Percentiles rank a stretch among this genome's conserved stretches.
Evolutionary conservation across 257 asterid genomes (phyloP).

Genomic region (Primulina huaijiensis): DNA sequence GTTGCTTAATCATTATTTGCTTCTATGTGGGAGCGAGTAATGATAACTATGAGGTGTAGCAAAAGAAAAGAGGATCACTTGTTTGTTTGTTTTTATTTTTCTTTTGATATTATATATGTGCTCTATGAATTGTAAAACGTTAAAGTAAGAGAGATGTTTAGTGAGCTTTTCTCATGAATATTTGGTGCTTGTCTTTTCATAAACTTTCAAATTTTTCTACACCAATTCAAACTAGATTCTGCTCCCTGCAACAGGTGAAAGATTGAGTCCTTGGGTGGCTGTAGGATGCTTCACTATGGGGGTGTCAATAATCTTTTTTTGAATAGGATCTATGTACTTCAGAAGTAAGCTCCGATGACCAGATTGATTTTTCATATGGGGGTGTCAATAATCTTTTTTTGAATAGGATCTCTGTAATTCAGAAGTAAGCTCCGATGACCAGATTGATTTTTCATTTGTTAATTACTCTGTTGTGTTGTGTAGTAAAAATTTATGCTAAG

Average conservation of each 20-base stretch:
- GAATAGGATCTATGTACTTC: conserved; percentile 28
- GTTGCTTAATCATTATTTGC: neutral
- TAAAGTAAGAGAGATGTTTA: neutral
- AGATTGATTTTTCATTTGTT: conserved; percentile 22
- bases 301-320: conserved; percentile 78
- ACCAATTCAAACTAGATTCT: conserved; percentile 12
- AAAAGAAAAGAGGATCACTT: conserved; percentile 10
- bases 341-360: conserved; percentile 20
- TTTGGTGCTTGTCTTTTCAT: conserved; percentile 11
- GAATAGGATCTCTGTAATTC: conserved; percentile 28
- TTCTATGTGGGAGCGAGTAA: conserved; percentile 2
- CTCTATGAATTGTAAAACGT: neutral
- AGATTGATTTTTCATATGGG: conserved; percentile 41
- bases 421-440: conserved; percentile 24
- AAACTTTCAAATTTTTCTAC: conserved; percentile 13
- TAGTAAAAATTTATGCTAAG: conserved; percentile 9
- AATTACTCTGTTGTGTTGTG: conserved; percentile 17
- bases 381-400: conserved; percentile 77
- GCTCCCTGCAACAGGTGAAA: conserved; percentile 56
- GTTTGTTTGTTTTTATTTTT: conserved; percentile 2
- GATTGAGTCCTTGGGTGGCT: conserved; percentile 93
- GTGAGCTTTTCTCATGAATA: neutral
- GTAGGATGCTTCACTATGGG: conserved; percentile 83
- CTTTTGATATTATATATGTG: neutral
- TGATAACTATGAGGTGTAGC: neutral